Percentiles rank a stretch among this genome's conserved stretches.
These are phyloP conservation scores for Rehmannia glutinosa DNA, from an alignment of 257 asterid genomes.

Conservation along the genomic window DNA sequence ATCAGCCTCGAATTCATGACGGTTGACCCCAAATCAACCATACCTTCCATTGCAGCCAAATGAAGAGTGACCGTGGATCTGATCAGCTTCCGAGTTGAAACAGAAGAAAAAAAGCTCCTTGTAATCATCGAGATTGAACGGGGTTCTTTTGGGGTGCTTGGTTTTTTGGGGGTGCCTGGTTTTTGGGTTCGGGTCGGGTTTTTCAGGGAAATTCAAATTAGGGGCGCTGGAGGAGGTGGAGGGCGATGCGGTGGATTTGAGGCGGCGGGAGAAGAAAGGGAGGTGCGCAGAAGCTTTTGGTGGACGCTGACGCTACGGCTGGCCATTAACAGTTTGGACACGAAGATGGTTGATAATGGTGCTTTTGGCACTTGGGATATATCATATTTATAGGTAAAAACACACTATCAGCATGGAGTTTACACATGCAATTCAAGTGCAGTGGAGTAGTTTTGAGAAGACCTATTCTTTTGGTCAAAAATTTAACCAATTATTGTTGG, in stretches of 20 bases:
- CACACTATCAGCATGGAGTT: too few relatives aligned
- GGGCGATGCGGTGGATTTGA: slow-evolving; percentile 25
- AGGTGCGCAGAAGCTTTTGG: slow-evolving; percentile 28
- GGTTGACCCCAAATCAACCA: slow-evolving; percentile 47
- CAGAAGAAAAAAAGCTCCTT: slow-evolving; percentile 39
- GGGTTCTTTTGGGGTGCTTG: not conserved
- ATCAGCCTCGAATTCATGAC: slow-evolving; percentile 56
- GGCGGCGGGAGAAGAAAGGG: slow-evolving; percentile 17
- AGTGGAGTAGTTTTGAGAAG: too few relatives aligned
- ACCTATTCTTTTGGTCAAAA: too few relatives aligned
- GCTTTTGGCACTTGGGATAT: too few relatives aligned
- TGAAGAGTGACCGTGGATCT: slow-evolving; percentile 44
- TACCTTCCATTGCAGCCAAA: slow-evolving; percentile 29
- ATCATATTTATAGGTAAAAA: too few relatives aligned
- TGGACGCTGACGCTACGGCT: slow-evolving; percentile 26
- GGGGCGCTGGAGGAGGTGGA: slow-evolving; percentile 20
- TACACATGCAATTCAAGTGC: too few relatives aligned
- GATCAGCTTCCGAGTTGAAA: slow-evolving; percentile 40
- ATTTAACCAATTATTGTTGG: too few relatives aligned
- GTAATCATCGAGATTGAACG: slow-evolving; percentile 24
- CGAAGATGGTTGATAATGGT: too few relatives aligned
- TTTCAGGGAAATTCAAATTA: slow-evolving; percentile 6
- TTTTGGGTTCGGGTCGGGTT: not conserved
- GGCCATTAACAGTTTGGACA: slow-evolving; percentile 37
- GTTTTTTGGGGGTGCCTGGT: not conserved